Evolutionary conservation across 352 stramenopile genomes (phyloP).

Genomic region (Saprolegnia diclina): DNA sequence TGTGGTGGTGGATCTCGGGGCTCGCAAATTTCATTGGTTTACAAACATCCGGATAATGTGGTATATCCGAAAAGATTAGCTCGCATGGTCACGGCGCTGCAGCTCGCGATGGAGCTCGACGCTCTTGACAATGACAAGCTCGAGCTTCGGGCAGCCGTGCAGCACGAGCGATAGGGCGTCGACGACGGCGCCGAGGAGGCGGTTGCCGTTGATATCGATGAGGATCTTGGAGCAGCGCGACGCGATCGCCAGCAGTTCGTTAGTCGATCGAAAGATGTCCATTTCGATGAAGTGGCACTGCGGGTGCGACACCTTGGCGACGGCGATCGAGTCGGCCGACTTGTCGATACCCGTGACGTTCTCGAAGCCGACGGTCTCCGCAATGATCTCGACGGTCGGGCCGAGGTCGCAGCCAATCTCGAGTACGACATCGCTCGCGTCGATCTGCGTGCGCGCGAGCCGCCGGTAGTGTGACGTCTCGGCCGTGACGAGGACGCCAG

Average conservation of each 20-base stretch:
- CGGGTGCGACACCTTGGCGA: constrained; percentile 7
- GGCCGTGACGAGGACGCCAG: constrained; percentile 9
- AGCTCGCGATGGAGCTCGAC: constrained; percentile 7
- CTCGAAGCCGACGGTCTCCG: not conserved
- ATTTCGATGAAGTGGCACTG: constrained; percentile 9
- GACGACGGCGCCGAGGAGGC: constrained; percentile 11
- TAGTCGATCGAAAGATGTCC: constrained; percentile 12
- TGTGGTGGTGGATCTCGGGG: not conserved
- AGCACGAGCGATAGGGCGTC: constrained; percentile 6
- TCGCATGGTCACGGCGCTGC: not conserved
- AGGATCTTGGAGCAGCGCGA: constrained; percentile 6
- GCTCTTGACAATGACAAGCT: constrained; percentile 13
- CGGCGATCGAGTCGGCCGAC: constrained; percentile 9
- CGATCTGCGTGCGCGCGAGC: constrained; percentile 2
- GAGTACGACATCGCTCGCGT: not conserved
- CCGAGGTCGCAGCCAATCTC: constrained; percentile 20
- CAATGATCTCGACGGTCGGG: constrained; percentile 1
- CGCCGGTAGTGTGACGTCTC: constrained; percentile 15
- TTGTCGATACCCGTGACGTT: constrained; percentile 17
- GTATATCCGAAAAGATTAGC: not conserved
- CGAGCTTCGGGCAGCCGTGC: not conserved
- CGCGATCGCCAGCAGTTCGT: constrained; percentile 6
- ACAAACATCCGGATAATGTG: not conserved
- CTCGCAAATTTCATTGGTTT: not conserved
- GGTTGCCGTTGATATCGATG: constrained; percentile 24